These are phyloP conservation scores for Cystobasidium pallidum DNA, from an alignment of 1,284 basidiomycete species.

Conservation along the genomic window DNA sequence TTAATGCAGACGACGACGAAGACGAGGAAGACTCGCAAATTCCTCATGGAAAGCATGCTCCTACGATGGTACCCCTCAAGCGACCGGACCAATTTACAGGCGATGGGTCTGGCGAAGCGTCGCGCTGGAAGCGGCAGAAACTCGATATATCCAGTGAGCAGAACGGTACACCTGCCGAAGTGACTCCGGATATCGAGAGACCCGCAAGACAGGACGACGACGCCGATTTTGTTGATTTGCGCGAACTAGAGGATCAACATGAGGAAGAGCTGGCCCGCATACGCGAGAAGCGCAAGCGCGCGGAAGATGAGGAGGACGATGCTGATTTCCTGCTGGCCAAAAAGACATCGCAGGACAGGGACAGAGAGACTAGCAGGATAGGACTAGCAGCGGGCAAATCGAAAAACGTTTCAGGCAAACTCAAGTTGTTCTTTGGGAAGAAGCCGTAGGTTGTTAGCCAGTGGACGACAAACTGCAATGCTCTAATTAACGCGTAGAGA, in stretches of 20 bases:
- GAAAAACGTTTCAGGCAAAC: slow-evolving; percentile 21
- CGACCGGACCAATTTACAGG: background rate
- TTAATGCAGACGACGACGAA: slow-evolving; percentile 40
- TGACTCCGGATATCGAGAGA: background rate
- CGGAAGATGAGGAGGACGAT: slow-evolving; percentile 43
- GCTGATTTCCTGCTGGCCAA: slow-evolving; percentile 30
- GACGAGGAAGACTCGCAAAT: slow-evolving; percentile 26
- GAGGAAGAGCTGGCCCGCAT: slow-evolving; percentile 36
- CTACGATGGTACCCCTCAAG: background rate
- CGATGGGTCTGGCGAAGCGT: background rate
- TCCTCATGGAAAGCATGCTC: background rate
- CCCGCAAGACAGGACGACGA: background rate
- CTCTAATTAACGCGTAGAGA: background rate
- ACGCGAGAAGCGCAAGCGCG: slow-evolving; percentile 42
- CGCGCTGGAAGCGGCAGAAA: slow-evolving; percentile 21
- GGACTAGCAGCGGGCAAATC: slow-evolving; percentile 7
- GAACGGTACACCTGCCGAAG: no score
- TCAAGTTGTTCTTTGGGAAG: slow-evolving; percentile 42
- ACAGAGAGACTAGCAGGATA: slow-evolving; percentile 1
- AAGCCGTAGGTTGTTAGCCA: background rate
- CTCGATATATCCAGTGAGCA: background rate
- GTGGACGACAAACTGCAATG: background rate
- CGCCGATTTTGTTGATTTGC: slow-evolving; percentile 1
- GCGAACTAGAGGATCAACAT: slow-evolving; percentile 2
- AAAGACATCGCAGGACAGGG: slow-evolving; percentile 14